Evolutionary conservation across 768 basidiomycete species (phyloP), one percentile per base, ranked within the genome.

Genomic region (Termitomyces sp.): DNA sequence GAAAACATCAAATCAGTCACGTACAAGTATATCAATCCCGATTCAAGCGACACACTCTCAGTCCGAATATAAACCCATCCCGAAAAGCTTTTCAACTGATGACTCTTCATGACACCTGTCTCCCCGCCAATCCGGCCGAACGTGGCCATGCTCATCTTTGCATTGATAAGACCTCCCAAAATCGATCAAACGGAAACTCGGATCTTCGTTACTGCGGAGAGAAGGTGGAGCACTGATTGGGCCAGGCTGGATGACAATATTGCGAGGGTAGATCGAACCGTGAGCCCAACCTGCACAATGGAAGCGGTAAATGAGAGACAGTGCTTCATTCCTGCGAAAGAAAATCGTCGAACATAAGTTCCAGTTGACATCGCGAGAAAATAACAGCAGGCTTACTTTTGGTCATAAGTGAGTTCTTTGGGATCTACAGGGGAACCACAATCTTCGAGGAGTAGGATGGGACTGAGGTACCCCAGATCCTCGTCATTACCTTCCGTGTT

Each of bases 401-500:
- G 80, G 52, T 83, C 82, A 4, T 64, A 2, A 0, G 61, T 72
- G 46, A 81, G 67, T 4, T 57, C 20, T 0, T 61, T n/a, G 0
- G 71, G 45, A 0, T 69, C 55, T 4, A 80, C 67, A 10, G 71
- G 68, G 3, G 5, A 53, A 2, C 80, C 80, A 57, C 81, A 81
- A 48, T 78, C 65, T 65, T 83, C 80, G 0, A 81, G 51, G 12
- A 83, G 71, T 25, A 83, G 60, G 45, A 81, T 77, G 0, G 79
- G 76, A 60, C 79, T 79, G 38, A 73, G 66, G 62, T 75, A 75
- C 2, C 65, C 65, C 5, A n/a, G 1, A 34, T 20, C 17, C n/a
- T 50, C 34, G 25, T 15, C 42, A 6, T 46, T 15, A 5, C 25
- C 60, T 40, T 47, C 14, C 34, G 15, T 37, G 25, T n/a, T n/a